These are phyloP conservation scores for Castanea sativa DNA, from an alignment of 306 rosid genomes.

Conservation along the genomic window DNA sequence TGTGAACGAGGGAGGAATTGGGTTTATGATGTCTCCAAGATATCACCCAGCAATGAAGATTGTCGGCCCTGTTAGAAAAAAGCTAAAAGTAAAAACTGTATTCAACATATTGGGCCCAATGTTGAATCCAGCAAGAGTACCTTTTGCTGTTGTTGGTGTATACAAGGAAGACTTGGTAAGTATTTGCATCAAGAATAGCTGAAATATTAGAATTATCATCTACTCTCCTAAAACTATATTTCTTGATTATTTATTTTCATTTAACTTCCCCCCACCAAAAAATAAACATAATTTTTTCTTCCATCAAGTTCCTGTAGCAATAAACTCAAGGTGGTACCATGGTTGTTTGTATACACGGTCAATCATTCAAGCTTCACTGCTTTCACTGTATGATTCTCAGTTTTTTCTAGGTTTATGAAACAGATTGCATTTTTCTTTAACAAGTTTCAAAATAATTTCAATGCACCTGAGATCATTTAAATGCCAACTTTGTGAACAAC, in stretches of 20 bases:
- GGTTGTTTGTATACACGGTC: neutral
- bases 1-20: constrained; percentile 78
- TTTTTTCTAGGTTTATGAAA: neutral
- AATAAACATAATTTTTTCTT: neutral
- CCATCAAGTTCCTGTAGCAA: neutral
- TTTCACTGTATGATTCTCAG: neutral
- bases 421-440: neutral
- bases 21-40: constrained; percentile 88
- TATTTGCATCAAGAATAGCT: neutral
- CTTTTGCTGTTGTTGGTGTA: constrained; percentile 95
- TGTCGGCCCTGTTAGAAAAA: constrained; percentile 77
- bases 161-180: constrained; percentile 74
- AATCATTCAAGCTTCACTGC: neutral
- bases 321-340: neutral
- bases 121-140: constrained; percentile 90
- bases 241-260: neutral
- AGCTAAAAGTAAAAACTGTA: constrained; percentile 76
- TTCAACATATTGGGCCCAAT: constrained; percentile 90
- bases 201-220: neutral
- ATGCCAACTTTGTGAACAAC: neutral
- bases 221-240: neutral
- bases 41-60: constrained; percentile 92
- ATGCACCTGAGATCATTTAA: neutral
- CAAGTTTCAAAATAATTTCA: neutral
- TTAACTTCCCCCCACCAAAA: no score